Evolutionary conservation across 176 grass and related monocot species (phyloP), one percentile per base, ranked within the genome.

Genomic region (Zizania latifolia): DNA sequence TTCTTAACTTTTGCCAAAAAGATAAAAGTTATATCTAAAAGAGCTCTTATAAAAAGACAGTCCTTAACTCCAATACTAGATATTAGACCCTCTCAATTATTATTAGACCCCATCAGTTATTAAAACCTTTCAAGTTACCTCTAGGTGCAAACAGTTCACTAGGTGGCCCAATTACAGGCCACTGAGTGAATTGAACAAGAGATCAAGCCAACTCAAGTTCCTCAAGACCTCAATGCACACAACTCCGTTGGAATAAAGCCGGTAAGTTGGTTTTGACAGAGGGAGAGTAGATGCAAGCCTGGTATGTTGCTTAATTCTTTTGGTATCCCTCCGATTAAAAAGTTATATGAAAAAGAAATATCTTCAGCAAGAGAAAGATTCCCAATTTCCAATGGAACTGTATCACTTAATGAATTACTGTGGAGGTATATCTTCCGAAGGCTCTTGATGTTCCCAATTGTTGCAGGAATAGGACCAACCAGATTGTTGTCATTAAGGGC

Each of bases 321-420:
- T 27, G 94, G 94, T 83, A 97, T 86, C 26, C 27, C 81, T 68
- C 94, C 91, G n/a, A 79, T 93, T 60, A 97, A 89, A 19, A 37
- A 28, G 81, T 97, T 97, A 71, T 97, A 90, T 75, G 94, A 97
- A 70, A 97, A 97, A 72, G 93, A 90, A 62, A n/a, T n/a, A n/a
- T n/a, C n/a, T n/a, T n/a, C n/a, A n/a, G n/a, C n/a, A n/a, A n/a
- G n/a, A n/a, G n/a, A n/a, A n/a, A n/a, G n/a, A n/a, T n/a, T n/a
- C n/a, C n/a, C n/a, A n/a, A n/a, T n/a, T n/a, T n/a, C n/a, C 79
- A 63, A 71, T 17, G 94, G 91, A 41, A 97, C 92, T 15, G 88
- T 85, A 57, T 88, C 91, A 64, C 92, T 97, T 64, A 97, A 86
- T 22, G 43, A 78, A 77, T 97, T 97, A 37, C 91, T 82, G 67